Evolutionary conservation across 805 yeast species (phyloP).

Genomic region (Ogataea dorogensis): DNA sequence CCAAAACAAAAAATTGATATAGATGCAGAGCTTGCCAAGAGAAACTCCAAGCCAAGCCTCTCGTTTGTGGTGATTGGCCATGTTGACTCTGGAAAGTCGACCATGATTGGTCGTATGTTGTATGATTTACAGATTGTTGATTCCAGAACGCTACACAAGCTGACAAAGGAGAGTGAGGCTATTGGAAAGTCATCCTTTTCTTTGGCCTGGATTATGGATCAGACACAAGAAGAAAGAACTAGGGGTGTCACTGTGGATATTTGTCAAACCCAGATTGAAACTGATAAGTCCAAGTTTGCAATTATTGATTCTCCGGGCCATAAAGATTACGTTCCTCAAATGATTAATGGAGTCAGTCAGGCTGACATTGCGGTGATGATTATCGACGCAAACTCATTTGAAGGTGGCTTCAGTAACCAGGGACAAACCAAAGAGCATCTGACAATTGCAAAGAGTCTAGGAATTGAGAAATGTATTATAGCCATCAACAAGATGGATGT

Average conservation of each 20-base stretch:
- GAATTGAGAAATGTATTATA: slow-evolving; percentile 58
- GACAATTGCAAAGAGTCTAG: slow-evolving; percentile 62
- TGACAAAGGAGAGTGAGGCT: slow-evolving; percentile 61
- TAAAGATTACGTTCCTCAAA: slow-evolving; percentile 77
- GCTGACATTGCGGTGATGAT: slow-evolving; percentile 75
- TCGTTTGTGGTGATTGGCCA: slow-evolving; percentile 84
- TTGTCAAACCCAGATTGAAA: slow-evolving; percentile 65
- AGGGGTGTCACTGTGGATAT: slow-evolving; percentile 82
- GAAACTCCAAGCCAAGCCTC: slow-evolving; percentile 49
- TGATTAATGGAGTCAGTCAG: slow-evolving; percentile 80
- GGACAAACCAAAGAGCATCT: slow-evolving; percentile 84
- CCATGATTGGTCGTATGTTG: slow-evolving; percentile 70
- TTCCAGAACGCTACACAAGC: slow-evolving; percentile 58
- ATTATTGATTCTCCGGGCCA: slow-evolving; percentile 88
- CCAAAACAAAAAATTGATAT: slow-evolving; percentile 46
- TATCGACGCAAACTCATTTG: slow-evolving; percentile 73
- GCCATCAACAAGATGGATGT: slow-evolving; percentile 73
- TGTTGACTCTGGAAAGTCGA: slow-evolving; percentile 84
- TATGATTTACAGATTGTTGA: slow-evolving; percentile 68
- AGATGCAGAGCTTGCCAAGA: slow-evolving; percentile 36
- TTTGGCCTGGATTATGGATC: slow-evolving; percentile 84
- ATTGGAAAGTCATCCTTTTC: slow-evolving; percentile 79
- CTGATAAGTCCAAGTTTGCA: slow-evolving; percentile 52
- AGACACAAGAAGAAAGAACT: slow-evolving; percentile 68
- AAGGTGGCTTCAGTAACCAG: slow-evolving; percentile 60